phyloP scores from a whole-genome alignment of 352 stramenopile genomes.

The Phytopythium aichiense region DNA sequence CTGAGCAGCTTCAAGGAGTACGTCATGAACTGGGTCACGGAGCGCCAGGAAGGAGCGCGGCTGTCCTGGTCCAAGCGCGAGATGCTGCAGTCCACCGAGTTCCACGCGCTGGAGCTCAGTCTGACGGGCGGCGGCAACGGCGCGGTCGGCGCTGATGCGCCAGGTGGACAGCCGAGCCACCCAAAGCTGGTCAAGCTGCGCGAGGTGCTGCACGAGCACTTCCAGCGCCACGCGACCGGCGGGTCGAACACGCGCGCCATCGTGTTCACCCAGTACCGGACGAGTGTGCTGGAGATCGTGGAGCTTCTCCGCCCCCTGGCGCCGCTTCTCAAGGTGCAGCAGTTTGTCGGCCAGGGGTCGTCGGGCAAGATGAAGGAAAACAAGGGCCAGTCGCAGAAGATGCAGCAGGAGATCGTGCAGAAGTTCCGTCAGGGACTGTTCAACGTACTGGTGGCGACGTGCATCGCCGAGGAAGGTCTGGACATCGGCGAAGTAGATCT shows the following conservation, averaged over 20 bases:
- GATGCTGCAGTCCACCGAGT: slow-evolving; percentile 67
- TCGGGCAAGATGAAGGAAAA: slow-evolving; percentile 79
- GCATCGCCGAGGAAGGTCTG: slow-evolving; percentile 95
- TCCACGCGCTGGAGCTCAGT: slow-evolving; percentile 51
- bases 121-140: slow-evolving; percentile 22
- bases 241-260: slow-evolving; percentile 92
- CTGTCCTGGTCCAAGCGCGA: slow-evolving; percentile 82
- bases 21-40: slow-evolving; percentile 51
- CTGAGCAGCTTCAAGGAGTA: slow-evolving; percentile 72
- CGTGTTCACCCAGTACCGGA: slow-evolving; percentile 97
- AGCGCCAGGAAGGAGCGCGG: slow-evolving; percentile 37
- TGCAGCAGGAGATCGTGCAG: slow-evolving; percentile 94
- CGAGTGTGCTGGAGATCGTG: slow-evolving; percentile 94
- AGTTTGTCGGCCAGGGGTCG: slow-evolving; percentile 92
- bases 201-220: slow-evolving; percentile 85
- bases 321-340: slow-evolving; percentile 84
- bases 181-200: slow-evolving; percentile 91
- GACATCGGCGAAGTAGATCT: slow-evolving; percentile 95
- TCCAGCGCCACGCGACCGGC: slow-evolving; percentile 59
- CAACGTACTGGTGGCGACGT: slow-evolving; percentile 94
- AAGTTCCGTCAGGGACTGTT: slow-evolving; percentile 86
- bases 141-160: slow-evolving; percentile 5
- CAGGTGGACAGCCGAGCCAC: slow-evolving; percentile 31
- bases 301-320: slow-evolving; percentile 54
- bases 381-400: slow-evolving; percentile 92